Evolutionary conservation across 73 alveolate genomes (phyloP).

Genomic region (Stentor roeselii): DNA sequence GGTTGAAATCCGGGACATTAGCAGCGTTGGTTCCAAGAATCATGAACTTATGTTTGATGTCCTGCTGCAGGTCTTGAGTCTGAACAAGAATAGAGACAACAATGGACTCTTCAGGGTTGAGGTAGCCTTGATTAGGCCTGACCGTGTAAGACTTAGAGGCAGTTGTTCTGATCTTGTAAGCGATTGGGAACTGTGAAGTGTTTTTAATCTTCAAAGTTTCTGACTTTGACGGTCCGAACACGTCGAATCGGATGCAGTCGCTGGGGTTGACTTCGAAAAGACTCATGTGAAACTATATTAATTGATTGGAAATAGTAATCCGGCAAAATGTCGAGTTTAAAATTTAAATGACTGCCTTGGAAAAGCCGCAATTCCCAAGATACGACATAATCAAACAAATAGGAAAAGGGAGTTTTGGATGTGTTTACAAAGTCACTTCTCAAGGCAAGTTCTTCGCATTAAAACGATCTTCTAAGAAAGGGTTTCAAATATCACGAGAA

Average conservation of each 20-base stretch:
- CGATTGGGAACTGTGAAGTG: background rate
- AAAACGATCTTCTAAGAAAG: slow-evolving; percentile 78
- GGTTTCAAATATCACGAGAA: slow-evolving; percentile 68
- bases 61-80: background rate
- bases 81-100: background rate
- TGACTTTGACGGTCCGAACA: background rate
- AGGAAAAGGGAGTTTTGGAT: slow-evolving; percentile 51
- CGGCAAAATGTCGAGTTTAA: too few relatives aligned
- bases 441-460: slow-evolving; percentile 58
- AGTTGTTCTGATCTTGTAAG: slow-evolving; percentile 3
- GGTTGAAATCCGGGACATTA: background rate
- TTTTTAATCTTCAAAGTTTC: background rate
- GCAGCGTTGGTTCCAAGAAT: background rate
- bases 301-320: too few relatives aligned
- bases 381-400: background rate
- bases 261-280: background rate
- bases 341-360: too few relatives aligned
- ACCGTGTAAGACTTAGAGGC: slow-evolving; percentile 17
- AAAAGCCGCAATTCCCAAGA: too few relatives aligned
- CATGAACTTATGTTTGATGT: background rate
- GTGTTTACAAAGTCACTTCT: slow-evolving; percentile 68
- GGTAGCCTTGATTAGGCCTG: background rate
- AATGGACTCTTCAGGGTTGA: background rate
- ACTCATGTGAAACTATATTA: background rate
- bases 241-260: background rate